Conservation (phyloP, 352 stramenopile genomes). For the Phytophthora europaea region DNA sequence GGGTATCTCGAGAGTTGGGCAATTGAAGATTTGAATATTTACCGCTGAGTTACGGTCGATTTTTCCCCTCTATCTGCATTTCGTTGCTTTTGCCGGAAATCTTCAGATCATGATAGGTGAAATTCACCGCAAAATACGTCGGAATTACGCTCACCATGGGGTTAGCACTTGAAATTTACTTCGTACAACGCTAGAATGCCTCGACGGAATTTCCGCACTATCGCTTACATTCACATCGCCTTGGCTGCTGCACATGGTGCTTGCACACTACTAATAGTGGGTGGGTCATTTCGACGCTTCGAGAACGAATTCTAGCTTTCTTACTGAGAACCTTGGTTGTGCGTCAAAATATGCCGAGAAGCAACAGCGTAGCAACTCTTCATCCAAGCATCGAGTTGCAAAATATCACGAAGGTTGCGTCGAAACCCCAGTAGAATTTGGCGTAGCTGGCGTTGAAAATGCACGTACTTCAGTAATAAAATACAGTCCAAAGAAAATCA, state of each 20-base stretch:
- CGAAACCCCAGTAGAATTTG: slow-evolving; percentile 28
- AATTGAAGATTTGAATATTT: neutral
- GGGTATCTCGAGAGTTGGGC: neutral
- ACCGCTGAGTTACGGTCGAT: neutral
- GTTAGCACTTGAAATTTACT: neutral
- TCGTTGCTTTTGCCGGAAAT: neutral
- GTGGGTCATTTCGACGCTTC: no score
- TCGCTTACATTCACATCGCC: no score
- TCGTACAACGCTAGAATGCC: no score
- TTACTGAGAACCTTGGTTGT: no score
- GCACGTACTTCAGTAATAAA: neutral
- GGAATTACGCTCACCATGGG: neutral
- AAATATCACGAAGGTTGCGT: slow-evolving; percentile 1
- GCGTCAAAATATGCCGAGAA: no score
- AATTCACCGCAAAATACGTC: neutral
- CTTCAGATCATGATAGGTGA: neutral
- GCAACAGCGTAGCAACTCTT: no score
- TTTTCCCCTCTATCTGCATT: neutral
- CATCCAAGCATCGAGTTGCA: no score
- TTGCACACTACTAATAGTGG: no score
- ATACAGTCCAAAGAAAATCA: slow-evolving; percentile 13
- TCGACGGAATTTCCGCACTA: no score
- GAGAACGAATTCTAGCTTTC: no score
- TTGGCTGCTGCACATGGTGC: no score
- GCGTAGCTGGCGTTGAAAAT: slow-evolving; percentile 20